Conservation (phyloP, 1,284 basidiomycete species). For the Austropuccinia psidii region DNA sequence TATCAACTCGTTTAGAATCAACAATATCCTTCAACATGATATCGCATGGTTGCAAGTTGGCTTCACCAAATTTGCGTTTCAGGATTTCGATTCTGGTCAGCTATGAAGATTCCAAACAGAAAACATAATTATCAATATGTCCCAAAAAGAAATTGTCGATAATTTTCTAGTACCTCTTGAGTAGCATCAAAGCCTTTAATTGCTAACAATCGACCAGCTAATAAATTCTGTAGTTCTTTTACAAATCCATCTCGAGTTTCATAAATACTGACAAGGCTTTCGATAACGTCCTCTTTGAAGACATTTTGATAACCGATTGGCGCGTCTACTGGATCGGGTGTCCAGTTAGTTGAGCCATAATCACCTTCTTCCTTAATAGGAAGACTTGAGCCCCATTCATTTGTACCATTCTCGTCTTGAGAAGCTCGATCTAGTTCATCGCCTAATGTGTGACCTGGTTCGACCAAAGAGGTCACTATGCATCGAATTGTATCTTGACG, state of each 20-base stretch:
- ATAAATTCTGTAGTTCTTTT: slow-evolving; percentile 78
- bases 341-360: slow-evolving; percentile 79
- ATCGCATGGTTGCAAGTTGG: slow-evolving; percentile 80
- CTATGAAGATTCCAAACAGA: slow-evolving; percentile 49
- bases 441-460: slow-evolving; percentile 68
- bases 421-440: slow-evolving; percentile 47
- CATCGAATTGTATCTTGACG: slow-evolving; percentile 82
- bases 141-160: background rate
- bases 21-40: slow-evolving; percentile 94
- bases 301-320: slow-evolving; percentile 60
- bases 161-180: slow-evolving; percentile 59
- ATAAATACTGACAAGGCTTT: slow-evolving; percentile 89
- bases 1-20: slow-evolving; percentile 78
- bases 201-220: slow-evolving; percentile 71
- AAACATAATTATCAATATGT: background rate
- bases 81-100: slow-evolving; percentile 82
- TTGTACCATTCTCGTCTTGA: slow-evolving; percentile 38
- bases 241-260: slow-evolving; percentile 89
- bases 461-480: slow-evolving; percentile 82
- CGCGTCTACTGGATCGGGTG: slow-evolving; percentile 86
- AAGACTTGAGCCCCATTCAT: slow-evolving; percentile 54
- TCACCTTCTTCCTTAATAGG: slow-evolving; percentile 65
- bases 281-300: slow-evolving; percentile 72
- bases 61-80: slow-evolving; percentile 86
- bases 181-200: slow-evolving; percentile 72